These are phyloP conservation scores for Tricholoma saponaceum DNA, from an alignment of 768 basidiomycete genomes.

Conservation along the genomic window DNA sequence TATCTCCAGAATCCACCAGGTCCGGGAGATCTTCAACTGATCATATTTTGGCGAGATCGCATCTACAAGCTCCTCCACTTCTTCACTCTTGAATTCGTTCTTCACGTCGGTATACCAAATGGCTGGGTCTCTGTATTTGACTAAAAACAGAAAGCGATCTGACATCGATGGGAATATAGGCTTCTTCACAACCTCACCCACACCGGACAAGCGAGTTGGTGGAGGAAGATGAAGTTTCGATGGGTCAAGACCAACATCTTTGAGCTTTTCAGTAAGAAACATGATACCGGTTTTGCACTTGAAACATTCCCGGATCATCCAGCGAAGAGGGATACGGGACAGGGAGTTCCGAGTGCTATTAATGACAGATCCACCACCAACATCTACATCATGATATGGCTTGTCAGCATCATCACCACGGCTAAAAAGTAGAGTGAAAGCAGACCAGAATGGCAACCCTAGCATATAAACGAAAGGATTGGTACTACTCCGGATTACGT, in stretches of 20 bases:
- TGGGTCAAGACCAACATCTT: constrained; percentile 40
- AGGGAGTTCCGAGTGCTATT: constrained; percentile 39
- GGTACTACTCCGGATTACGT: not conserved
- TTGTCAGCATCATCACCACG: not conserved
- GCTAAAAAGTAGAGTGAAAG: not conserved
- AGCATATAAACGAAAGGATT: constrained; percentile 1
- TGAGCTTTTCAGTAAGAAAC: constrained; percentile 46
- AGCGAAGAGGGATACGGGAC: constrained; percentile 49
- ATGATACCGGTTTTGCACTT: constrained; percentile 52
- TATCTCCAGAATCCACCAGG: constrained; percentile 62
- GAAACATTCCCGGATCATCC: constrained; percentile 74
- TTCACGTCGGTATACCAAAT: no score
- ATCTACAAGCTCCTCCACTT: constrained; percentile 50
- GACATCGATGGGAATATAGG: not conserved
- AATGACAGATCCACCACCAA: constrained; percentile 52
- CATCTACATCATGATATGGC: constrained; percentile 33
- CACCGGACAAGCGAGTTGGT: no score
- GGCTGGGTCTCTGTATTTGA: no score
- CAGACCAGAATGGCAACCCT: constrained; percentile 47
- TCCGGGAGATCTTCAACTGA: constrained; percentile 32
- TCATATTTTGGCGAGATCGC: constrained; percentile 46
- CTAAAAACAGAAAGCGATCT: not conserved
- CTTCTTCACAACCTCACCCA: constrained; percentile 7
- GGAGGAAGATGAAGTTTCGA: constrained; percentile 30
- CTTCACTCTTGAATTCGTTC: constrained; percentile 30